Evolutionary conservation across 1,284 basidiomycete species (phyloP).

Genomic region (Rhodotorula sp.): DNA sequence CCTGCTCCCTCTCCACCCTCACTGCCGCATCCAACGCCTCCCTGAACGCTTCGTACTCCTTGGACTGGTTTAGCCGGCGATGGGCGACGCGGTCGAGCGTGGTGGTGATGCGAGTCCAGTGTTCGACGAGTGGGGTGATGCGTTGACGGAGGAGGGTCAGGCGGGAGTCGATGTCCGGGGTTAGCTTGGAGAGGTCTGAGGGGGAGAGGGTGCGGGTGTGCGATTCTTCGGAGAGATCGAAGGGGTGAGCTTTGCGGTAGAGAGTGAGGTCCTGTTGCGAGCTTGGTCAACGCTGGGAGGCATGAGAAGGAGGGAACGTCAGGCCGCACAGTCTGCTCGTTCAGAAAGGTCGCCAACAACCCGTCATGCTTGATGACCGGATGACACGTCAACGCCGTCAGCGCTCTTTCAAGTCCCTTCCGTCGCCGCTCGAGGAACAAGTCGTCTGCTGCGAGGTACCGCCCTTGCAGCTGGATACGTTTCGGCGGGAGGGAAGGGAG

Average conservation of each 20-base stretch:
- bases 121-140: constrained; percentile 72
- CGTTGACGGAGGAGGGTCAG: constrained; percentile 66
- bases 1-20: constrained; percentile 12
- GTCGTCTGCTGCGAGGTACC: constrained; percentile 64
- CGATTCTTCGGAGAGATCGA: constrained; percentile 70
- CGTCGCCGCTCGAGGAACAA: constrained; percentile 83
- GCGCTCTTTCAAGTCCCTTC: constrained; percentile 76
- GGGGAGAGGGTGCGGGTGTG: constrained; percentile 72
- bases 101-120: constrained; percentile 84
- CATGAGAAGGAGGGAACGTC: neutral
- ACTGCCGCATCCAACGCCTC: constrained; percentile 22
- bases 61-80: constrained; percentile 55
- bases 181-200: constrained; percentile 85
- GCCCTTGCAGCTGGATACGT: constrained; percentile 71
- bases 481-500: constrained; percentile 86
- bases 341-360: constrained; percentile 67
- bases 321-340: constrained; percentile 42
- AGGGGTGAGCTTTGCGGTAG: constrained; percentile 37
- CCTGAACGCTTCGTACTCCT: constrained; percentile 23
- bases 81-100: constrained; percentile 79
- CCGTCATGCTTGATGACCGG: constrained; percentile 84
- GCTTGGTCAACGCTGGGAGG: neutral
- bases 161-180: constrained; percentile 84
- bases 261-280: constrained; percentile 53
- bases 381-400: constrained; percentile 83